Conservation (phyloP, 768 basidiomycete species). For the Boletus eberwhitei region DNA sequence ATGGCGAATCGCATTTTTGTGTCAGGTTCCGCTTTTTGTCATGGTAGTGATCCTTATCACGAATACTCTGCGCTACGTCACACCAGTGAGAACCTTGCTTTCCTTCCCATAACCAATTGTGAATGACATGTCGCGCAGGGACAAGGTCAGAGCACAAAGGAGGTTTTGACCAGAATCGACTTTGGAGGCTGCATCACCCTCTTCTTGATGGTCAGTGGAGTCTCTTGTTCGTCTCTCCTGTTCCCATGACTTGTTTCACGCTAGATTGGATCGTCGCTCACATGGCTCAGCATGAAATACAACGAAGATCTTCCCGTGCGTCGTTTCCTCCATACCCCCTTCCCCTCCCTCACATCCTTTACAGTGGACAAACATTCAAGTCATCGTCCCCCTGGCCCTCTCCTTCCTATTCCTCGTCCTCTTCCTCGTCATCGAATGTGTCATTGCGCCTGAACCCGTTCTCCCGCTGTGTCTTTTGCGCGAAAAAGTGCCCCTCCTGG, state of each 20-base stretch:
- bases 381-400: constrained; percentile 46
- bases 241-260: not conserved
- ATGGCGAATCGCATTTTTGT: constrained; percentile 75
- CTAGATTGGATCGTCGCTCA: constrained; percentile 56
- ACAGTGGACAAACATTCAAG: constrained; percentile 55
- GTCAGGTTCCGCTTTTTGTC: constrained; percentile 65
- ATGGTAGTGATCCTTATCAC: constrained; percentile 47
- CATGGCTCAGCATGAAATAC: constrained; percentile 69
- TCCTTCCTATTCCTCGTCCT: constrained; percentile 42
- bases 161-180: constrained; percentile 76
- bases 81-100: constrained; percentile 45
- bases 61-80: constrained; percentile 58
- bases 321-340: not conserved
- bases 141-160: constrained; percentile 55
- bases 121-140: constrained; percentile 41
- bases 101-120: not conserved
- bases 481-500: constrained; percentile 64
- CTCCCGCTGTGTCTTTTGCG: constrained; percentile 63
- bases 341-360: not conserved
- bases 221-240: not conserved
- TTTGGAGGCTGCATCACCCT: constrained; percentile 67
- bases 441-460: constrained; percentile 64
- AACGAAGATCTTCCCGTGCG: constrained; percentile 62
- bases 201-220: constrained; percentile 47
- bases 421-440: constrained; percentile 62